A percentile compares a stretch with the other conserved stretches of the same genome.
Evolutionary conservation across 495 filamentous ascomycete species (phyloP).

Genomic region (Penicillium salamii): DNA sequence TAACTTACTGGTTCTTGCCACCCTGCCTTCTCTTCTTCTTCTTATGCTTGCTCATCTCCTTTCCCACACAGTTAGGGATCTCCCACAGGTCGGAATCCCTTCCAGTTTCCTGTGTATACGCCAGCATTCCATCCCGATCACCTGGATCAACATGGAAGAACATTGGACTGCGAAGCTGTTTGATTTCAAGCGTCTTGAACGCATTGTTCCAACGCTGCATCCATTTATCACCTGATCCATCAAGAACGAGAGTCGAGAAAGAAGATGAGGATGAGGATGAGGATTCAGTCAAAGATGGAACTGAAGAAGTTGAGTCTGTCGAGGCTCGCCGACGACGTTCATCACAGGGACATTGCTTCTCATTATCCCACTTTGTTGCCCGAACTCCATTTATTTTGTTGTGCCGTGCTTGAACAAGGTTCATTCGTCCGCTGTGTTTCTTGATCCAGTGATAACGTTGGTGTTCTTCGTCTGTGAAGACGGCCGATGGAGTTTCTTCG

Average conservation of each 20-base stretch:
- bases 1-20: slow-evolving; percentile 29
- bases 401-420: slow-evolving; percentile 32
- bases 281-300: slow-evolving; percentile 15
- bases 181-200: slow-evolving; percentile 55
- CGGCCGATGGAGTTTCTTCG: slow-evolving; percentile 59
- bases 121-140: slow-evolving; percentile 60
- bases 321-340: slow-evolving; percentile 21
- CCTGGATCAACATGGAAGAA: slow-evolving; percentile 65
- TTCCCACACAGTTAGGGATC: slow-evolving; percentile 59
- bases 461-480: slow-evolving; percentile 67
- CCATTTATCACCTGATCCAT: slow-evolving; percentile 51
- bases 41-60: slow-evolving; percentile 62
- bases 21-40: slow-evolving; percentile 52
- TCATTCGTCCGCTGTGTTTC: slow-evolving; percentile 48
- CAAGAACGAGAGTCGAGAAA: slow-evolving; percentile 45
- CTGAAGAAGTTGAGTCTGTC: slow-evolving; percentile 26
- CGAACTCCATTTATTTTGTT: slow-evolving; percentile 29
- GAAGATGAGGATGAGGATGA: slow-evolving; percentile 29
- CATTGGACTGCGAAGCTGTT: slow-evolving; percentile 63
- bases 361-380: slow-evolving; percentile 30
- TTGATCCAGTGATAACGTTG: slow-evolving; percentile 63
- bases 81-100: slow-evolving; percentile 52
- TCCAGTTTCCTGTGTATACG: slow-evolving; percentile 52
- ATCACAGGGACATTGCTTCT: slow-evolving; percentile 13
- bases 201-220: slow-evolving; percentile 56